Evolutionary conservation across 495 filamentous ascomycete species (phyloP), one percentile per base, ranked within the genome.

Genomic region (Cetradonia linearis): DNA sequence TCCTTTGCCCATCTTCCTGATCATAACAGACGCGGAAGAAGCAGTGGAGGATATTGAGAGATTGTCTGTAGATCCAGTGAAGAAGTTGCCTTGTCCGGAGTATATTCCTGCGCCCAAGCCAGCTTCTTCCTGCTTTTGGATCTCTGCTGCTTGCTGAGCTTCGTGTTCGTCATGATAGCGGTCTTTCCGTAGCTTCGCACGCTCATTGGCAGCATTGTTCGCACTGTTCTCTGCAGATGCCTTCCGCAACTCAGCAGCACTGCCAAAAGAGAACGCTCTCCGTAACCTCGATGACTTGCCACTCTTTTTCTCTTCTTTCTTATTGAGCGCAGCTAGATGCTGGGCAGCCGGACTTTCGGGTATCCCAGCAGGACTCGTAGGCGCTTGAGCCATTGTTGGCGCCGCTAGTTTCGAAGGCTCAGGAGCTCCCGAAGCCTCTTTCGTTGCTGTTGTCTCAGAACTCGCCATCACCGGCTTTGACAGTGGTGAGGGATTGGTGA

Each of bases 21-120:
- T 91, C 93, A 99, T 99, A 63, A 99, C 86, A 38, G 94, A 97
- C 28, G 93, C 93, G 25, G 93, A 99, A 8, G 94, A 97, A 33
- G 93, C 93, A 20, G 93, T 97, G 14, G 94, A 97, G 5, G 92
- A 96, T 58, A 99, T 90, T 3, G 94, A 97, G 18, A 99, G 71
- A 62, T 97, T 96, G 74, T 99, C 93, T 9, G 91, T 97, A 33
- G 93, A 98, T 28, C 90, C 88, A 27, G 85, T 79, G 71, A 96
- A 96, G 61, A 92, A 81, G 62, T 85, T 83, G 20, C 85, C 85
- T 63, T 93, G 90, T 31, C 91, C 89, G 44, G 83, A 84, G 72
- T 99, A 99, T 65, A 99, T 97, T 66, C 86, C 91, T 66, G 86
- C 89, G 40, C 94, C 94, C 62, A 97, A 81, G 16, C 93, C 93